Evolutionary conservation across 2,329 filamentous ascomycete species (phyloP).

Genomic region (Scytalidium sp.): DNA sequence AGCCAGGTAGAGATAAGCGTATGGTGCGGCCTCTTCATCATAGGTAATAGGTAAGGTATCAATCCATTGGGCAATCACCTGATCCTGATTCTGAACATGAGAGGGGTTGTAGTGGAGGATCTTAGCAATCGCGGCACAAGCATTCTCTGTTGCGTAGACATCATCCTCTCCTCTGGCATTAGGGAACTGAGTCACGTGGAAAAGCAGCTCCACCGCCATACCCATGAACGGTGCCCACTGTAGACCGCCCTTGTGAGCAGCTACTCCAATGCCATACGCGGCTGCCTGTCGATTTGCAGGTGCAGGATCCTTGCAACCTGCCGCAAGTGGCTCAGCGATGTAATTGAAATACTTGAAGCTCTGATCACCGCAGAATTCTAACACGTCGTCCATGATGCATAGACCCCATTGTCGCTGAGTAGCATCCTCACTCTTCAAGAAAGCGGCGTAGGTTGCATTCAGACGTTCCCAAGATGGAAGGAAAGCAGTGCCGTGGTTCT

Average conservation of each 20-base stretch:
- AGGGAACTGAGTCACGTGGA: conserved; percentile 77
- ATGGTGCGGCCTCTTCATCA: conserved; percentile 95
- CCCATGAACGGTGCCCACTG: conserved; percentile 87
- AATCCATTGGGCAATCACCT: conserved; percentile 81
- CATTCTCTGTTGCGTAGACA: conserved; percentile 96
- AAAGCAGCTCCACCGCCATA: conserved; percentile 74
- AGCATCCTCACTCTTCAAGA: conserved; percentile 76
- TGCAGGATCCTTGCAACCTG: conserved; percentile 80
- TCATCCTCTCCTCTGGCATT: conserved; percentile 89
- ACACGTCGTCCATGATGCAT: conserved; percentile 96
- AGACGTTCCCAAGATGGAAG: conserved; percentile 85
- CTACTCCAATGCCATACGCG: conserved; percentile 92
- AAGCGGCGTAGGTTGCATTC: conserved; percentile 79
- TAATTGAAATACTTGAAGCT: conserved; percentile 83
- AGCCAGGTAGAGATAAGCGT: conserved; percentile 88
- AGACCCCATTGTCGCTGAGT: conserved; percentile 98
- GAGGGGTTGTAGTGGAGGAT: conserved; percentile 85
- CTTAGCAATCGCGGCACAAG: conserved; percentile 94
- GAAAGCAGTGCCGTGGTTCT: conserved; percentile 85
- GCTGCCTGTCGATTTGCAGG: conserved; percentile 94
- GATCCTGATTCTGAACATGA: conserved; percentile 72
- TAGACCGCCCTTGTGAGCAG: conserved; percentile 85
- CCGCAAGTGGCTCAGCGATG: conserved; percentile 82
- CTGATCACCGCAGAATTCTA: conserved; percentile 91
- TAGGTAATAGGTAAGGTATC: conserved; percentile 88